Base-by-base conservation (phyloP, 768 basidiomycete genomes). In the Ramaria sp. region DNA sequence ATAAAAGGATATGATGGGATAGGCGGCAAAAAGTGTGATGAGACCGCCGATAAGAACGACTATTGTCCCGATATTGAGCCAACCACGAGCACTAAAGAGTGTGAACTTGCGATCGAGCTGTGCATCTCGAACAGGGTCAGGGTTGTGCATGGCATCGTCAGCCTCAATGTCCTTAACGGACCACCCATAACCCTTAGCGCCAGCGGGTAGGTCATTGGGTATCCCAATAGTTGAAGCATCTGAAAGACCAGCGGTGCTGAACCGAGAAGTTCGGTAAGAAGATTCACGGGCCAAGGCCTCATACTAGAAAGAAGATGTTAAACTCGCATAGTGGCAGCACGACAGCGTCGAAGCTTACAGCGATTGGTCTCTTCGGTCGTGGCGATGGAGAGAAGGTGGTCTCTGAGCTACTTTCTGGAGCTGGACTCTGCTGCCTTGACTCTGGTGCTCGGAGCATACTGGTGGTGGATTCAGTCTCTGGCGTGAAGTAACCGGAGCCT, bases 91-190 rank as follows among this genome's bases (percentile, higher is more conserved):
- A 7, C 92, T 94, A 66, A 92, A 90, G 27, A 88, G 63, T 3
- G 83, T 82, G 59, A 86, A 88, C 7, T 78, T 75, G 52, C 72
- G 72, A 58, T 85, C 79, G 24, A 78, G 71, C 0, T 75, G 75
- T 2, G 78, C 80, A 53, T 84, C 86, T 54, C 84, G 75, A n/a
- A 79, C 73, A 27, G 87, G 80, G 72, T 91, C 88, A 46, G 83
- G 91, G 73, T 91, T 88, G 69, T 97, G 94, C 20, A 97, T 77
- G 20, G 82, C 79, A 68, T 97, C 94, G 72, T 96, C 93, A 17
- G 87, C 75, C 66, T 94, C 91, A 9, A 90, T 84, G 57, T 91
- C 91, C 65, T 78, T 82, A 22, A 51, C 62, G 24, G 61, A 63
- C 60, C 62, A 66, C 2, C 61, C 54, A 39, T 62, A 62, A 49